Base-by-base conservation (phyloP, 2,329 filamentous ascomycete species). In the Aspergillus sp. region DNA sequence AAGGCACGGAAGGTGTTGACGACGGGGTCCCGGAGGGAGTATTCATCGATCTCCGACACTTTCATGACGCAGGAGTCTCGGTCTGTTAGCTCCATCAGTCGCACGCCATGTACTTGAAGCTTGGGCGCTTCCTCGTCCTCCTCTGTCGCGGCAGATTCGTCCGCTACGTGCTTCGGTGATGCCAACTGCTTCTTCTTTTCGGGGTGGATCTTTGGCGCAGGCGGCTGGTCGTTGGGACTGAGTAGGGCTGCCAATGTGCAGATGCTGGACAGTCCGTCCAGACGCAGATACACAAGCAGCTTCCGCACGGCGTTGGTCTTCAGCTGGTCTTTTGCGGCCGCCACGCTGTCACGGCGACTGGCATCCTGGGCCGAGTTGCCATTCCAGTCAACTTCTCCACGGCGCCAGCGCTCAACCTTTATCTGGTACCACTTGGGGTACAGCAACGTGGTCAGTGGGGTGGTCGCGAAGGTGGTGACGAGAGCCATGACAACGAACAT, bases 11-110 rank as follows among this genome's bases (percentile, higher is more conserved):
- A 96, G 0, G 88, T 87, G 63, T 95, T 95, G 47, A 96, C 82
- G 3, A 97, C 84, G 0, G 91, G 89, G 60, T 97, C 91, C 59
- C 80, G 78, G 5, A 79, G 75, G 22, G 80, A 80, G 51, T 83
- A 80, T 43, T 93, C 88, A 35, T 90, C 85, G 3, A 85, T 77
- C 61, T 94, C 89, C 0, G 89, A 85, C 9, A 95, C 88, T 58
- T 88, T 85, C 91, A 97, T 97, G 58, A 96, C 91, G 15, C 90
- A 90, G 0, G 91, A 96, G 38, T 88, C 86, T 77, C 91, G 89
- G 59, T 96, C 90, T 0, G 88, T 94, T 10, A 97, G 79, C 62
- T 94, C 88, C 43, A 94, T 71, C 13, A 97, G 78, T 12, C 90
- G 85, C n/a, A 95, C 72, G 27, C 90, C 91, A 59, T 95, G 88